These are phyloP conservation scores for Stagonosporopsis chrysanthemi DNA, from an alignment of 2,329 filamentous ascomycete species.

Conservation along the genomic window DNA sequence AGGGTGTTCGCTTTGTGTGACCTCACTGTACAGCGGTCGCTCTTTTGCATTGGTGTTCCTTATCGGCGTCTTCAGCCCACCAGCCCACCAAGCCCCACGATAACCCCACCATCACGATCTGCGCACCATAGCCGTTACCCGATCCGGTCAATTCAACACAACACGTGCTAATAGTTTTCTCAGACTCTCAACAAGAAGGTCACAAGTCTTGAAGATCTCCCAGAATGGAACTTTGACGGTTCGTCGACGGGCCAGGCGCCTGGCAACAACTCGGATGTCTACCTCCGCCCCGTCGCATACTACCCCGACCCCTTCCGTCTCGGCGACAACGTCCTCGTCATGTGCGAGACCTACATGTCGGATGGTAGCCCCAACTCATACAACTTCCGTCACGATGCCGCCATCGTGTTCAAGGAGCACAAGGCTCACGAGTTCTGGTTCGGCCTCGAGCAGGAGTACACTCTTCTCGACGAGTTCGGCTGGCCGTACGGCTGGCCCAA, in stretches of 20 bases:
- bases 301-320: constrained; percentile 92
- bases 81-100: constrained; percentile 38
- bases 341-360: constrained; percentile 92
- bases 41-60: constrained; percentile 29
- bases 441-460: constrained; percentile 98
- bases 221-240: constrained; percentile 85
- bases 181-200: constrained; percentile 71
- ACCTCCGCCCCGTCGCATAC: constrained; percentile 88
- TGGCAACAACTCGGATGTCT: constrained; percentile 96
- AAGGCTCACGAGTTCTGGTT: constrained; percentile 91
- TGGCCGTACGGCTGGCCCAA: constrained; percentile 93
- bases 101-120: constrained; percentile 33
- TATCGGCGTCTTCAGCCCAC: constrained; percentile 43
- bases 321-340: constrained; percentile 90
- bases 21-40: constrained; percentile 29
- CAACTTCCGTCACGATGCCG: constrained; percentile 95
- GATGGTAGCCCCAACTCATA: constrained; percentile 97
- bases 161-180: constrained; percentile 29
- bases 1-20: constrained; percentile 28
- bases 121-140: constrained; percentile 14
- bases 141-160: neutral
- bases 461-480: constrained; percentile 82
- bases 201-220: constrained; percentile 68
- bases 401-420: constrained; percentile 88
- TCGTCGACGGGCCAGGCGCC: constrained; percentile 92